These are phyloP conservation scores for Actinidia chinensis DNA, from an alignment of 179 eudicot species.

Conservation along the genomic window DNA sequence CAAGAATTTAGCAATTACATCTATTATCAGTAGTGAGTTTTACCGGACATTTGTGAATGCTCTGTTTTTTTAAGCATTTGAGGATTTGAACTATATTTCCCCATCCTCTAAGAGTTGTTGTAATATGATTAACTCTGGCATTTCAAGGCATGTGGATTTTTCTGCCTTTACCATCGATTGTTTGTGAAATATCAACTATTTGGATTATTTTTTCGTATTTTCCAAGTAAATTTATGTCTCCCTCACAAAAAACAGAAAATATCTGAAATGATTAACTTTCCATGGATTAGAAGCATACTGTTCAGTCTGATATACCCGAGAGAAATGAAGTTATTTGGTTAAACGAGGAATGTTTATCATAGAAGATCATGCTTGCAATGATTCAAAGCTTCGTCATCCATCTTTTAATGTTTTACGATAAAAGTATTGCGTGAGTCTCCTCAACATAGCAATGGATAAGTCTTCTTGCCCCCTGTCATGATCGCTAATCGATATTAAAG, in stretches of 20 bases:
- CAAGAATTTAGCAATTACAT: no score
- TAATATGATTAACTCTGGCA: background rate
- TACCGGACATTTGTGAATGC: slow-evolving; percentile 2
- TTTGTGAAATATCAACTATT: background rate
- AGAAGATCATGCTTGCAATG: background rate
- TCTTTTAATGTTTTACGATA: background rate
- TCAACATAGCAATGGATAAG: background rate
- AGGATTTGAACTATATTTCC: background rate
- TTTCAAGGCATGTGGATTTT: background rate
- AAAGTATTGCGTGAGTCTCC: background rate
- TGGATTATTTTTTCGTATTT: background rate
- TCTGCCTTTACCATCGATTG: background rate
- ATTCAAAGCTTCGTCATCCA: background rate
- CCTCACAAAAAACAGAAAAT: background rate
- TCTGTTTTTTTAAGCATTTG: background rate
- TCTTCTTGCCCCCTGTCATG: background rate
- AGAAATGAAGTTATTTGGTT: background rate
- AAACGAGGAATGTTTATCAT: background rate
- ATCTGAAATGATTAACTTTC: background rate
- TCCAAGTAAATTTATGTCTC: no score
- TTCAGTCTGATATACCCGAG: background rate
- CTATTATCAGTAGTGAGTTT: background rate
- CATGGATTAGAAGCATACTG: background rate
- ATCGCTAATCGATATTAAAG: background rate
- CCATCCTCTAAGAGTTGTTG: background rate